Evolutionary conservation across 2,329 filamentous ascomycete species (phyloP).

Genomic region (Diaporthe citrichinensis): DNA sequence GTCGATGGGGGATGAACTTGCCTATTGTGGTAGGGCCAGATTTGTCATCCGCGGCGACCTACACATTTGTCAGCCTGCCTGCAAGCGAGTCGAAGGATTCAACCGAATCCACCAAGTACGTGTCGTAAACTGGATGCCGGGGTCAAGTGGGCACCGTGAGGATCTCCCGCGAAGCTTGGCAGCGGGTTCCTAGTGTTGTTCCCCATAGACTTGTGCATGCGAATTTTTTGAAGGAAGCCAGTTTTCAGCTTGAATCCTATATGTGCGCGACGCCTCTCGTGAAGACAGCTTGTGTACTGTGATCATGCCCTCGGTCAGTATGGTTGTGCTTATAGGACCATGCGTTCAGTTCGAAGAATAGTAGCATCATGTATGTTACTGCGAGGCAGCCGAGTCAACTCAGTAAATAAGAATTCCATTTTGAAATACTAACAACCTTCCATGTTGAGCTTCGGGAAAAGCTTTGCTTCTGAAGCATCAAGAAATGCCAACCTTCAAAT

Average conservation of each 20-base stretch:
- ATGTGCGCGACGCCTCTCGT: not conserved
- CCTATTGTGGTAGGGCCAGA: not conserved
- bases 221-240: not conserved
- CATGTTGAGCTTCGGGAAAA: not conserved
- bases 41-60: constrained; percentile 10
- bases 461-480: not conserved
- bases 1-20: not conserved
- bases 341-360: not conserved
- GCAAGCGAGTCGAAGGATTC: constrained; percentile 11
- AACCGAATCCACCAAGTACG: not conserved
- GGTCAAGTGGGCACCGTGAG: not conserved
- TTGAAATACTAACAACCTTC: not conserved
- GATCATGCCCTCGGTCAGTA: not conserved
- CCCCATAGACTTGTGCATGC: too few species aligned
- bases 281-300: not conserved
- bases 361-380: not conserved
- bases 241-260: too few species aligned
- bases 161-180: not conserved
- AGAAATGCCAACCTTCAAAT: not conserved
- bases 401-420: not conserved
- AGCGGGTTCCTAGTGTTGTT: not conserved
- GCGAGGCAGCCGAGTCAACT: not conserved
- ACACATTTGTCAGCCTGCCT: constrained; percentile 28
- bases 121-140: too few species aligned
- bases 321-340: not conserved